Conservation (phyloP, 2,329 filamentous ascomycete genomes). For the Fusarium cyanostomum region DNA sequence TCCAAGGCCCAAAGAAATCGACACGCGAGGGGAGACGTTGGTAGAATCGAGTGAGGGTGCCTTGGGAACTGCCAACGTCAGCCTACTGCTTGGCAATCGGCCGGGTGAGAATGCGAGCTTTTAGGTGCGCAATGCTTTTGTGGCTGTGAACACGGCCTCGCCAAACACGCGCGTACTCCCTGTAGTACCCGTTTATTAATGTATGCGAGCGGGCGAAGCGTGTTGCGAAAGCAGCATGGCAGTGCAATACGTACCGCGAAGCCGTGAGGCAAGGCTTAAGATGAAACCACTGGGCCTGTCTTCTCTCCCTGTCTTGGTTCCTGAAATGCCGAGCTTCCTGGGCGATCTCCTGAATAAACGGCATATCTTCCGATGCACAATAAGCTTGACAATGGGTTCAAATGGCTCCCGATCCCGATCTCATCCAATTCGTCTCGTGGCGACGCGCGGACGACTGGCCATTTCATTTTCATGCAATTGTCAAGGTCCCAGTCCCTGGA, state of each 20-base stretch:
- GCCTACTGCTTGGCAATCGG: conserved; percentile 38
- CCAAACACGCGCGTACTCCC: conserved; percentile 30
- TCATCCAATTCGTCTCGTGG: background rate
- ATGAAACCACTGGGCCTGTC: conserved; percentile 18
- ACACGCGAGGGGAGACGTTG: background rate
- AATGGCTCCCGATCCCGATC: conserved; percentile 1
- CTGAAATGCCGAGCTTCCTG: conserved; percentile 33
- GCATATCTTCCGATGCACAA: background rate
- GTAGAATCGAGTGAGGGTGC: conserved; percentile 13
- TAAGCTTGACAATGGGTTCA: background rate
- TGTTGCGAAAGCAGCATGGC: conserved; percentile 32
- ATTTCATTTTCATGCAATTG: conserved; percentile 13
- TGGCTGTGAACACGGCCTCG: conserved; percentile 39
- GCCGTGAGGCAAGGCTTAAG: conserved; percentile 12
- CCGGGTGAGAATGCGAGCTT: conserved; percentile 12
- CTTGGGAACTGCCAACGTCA: conserved; percentile 40
- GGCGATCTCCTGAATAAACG: conserved; percentile 25
- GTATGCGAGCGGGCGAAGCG: conserved; percentile 2
- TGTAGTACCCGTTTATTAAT: conserved; percentile 2
- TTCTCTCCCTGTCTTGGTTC: conserved; percentile 14
- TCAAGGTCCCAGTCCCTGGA: conserved; percentile 32
- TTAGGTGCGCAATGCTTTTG: conserved; percentile 24
- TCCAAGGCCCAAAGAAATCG: conserved; percentile 11
- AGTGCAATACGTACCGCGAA: conserved; percentile 29
- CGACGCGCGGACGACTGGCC: conserved; percentile 9